Evolutionary conservation across 1,139 yeast genomes (phyloP).

Genomic region (Yueomyces sp.): DNA sequence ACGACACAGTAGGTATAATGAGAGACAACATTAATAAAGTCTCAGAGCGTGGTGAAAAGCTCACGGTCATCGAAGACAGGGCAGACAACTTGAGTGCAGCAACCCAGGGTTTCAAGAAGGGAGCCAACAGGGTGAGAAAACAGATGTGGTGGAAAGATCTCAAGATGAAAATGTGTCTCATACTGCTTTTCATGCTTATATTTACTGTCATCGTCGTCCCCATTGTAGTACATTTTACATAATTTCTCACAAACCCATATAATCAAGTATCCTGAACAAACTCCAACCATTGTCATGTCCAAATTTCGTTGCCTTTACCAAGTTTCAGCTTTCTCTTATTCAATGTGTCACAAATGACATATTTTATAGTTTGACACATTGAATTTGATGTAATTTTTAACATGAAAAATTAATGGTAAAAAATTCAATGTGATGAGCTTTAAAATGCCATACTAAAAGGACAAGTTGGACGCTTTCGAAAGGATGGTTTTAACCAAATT

Average conservation of each 20-base stretch:
- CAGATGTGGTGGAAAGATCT: slow-evolving; percentile 99
- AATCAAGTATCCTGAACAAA: too few relatives aligned
- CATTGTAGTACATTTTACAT: slow-evolving; percentile 76
- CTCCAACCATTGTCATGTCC: too few relatives aligned
- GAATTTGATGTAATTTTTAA: too few relatives aligned
- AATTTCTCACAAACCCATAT: slow-evolving; percentile 1
- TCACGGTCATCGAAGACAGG: slow-evolving; percentile 86
- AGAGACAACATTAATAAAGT: slow-evolving; percentile 94
- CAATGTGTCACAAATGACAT: too few relatives aligned
- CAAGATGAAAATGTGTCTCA: slow-evolving; percentile 90
- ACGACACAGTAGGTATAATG: slow-evolving; percentile 96
- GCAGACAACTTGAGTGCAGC: slow-evolving; percentile 87
- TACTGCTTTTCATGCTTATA: slow-evolving; percentile 65
- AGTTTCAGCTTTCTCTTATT: too few relatives aligned
- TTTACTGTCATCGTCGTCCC: slow-evolving; percentile 88
- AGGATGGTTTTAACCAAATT: too few relatives aligned
- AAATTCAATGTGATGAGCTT: too few relatives aligned
- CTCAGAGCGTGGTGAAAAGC: slow-evolving; percentile 86
- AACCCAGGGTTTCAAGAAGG: slow-evolving; percentile 93
- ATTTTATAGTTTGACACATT: too few relatives aligned
- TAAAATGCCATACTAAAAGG: too few relatives aligned
- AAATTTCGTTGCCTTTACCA: too few relatives aligned
- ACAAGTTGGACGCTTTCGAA: too few relatives aligned
- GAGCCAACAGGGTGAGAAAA: slow-evolving; percentile 94
- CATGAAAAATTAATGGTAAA: too few relatives aligned